These are phyloP conservation scores for Poteriospumella lacustris DNA, from an alignment of 108 stramenopile species.

Conservation along the genomic window DNA sequence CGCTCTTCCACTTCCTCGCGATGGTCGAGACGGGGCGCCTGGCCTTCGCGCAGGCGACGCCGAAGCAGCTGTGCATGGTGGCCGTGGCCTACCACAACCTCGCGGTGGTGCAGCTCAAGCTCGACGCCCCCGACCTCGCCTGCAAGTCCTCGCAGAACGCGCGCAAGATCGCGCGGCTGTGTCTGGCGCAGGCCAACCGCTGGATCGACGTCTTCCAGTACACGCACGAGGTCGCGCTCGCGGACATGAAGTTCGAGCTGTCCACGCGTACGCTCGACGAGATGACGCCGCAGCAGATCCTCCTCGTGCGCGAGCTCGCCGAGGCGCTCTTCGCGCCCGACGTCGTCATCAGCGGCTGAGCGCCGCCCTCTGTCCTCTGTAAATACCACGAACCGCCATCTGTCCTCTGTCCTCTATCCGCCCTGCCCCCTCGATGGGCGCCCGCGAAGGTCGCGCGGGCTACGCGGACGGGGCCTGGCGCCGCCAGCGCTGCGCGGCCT, in stretches of 20 bases:
- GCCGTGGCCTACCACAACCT: slow-evolving; percentile 63
- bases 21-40: slow-evolving; percentile 46
- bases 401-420: too few relatives aligned
- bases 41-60: slow-evolving; percentile 38
- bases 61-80: slow-evolving; percentile 56
- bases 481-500: too few relatives aligned
- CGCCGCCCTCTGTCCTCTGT: too few relatives aligned
- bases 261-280: neutral
- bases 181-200: slow-evolving; percentile 55
- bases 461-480: too few relatives aligned
- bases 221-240: slow-evolving; percentile 52
- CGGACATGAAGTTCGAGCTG: slow-evolving; percentile 19
- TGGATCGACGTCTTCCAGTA: slow-evolving; percentile 53
- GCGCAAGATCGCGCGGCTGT: slow-evolving; percentile 58
- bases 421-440: too few relatives aligned
- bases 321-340: neutral
- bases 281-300: neutral
- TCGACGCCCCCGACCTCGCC: slow-evolving; percentile 51
- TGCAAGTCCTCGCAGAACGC: slow-evolving; percentile 59
- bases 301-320: neutral
- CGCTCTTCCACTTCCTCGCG: slow-evolving; percentile 45
- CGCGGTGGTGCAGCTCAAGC: slow-evolving; percentile 53
- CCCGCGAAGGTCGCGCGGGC: too few relatives aligned
- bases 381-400: too few relatives aligned
- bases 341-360: too few relatives aligned